phyloP scores from a whole-genome alignment of 73 alveolate species.

The Paramecium bursaria region DNA sequence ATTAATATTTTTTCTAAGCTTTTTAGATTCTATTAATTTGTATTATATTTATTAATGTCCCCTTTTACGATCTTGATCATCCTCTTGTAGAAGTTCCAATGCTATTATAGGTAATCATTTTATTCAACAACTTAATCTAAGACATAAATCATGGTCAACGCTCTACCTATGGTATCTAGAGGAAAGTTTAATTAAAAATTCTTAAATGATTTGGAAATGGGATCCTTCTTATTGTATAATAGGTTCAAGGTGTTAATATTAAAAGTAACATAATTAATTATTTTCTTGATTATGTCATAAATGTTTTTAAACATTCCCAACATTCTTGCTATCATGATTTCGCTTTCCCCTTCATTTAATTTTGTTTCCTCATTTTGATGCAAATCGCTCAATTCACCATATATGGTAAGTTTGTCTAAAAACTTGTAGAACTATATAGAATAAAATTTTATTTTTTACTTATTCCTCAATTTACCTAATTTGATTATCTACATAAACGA shows the following conservation, averaged over 20 bases:
- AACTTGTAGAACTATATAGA: conserved; percentile 38
- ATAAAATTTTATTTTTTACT: not conserved
- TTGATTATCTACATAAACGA: conserved; percentile 20
- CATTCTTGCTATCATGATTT: conserved; percentile 79
- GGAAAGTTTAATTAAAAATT: conserved; percentile 73
- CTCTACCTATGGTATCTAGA: conserved; percentile 83
- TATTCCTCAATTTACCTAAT: conserved; percentile 23
- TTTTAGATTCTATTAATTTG: conserved; percentile 75
- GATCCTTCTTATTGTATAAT: conserved; percentile 78
- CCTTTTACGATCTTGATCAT: conserved; percentile 81
- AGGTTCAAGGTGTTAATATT: conserved; percentile 79
- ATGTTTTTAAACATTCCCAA: conserved; percentile 76
- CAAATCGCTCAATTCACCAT: conserved; percentile 55
- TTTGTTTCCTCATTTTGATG: conserved; percentile 78
- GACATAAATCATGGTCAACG: conserved; percentile 73
- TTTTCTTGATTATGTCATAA: conserved; percentile 78
- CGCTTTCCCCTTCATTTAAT: conserved; percentile 76
- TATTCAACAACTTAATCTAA: conserved; percentile 85
- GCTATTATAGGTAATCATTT: conserved; percentile 79
- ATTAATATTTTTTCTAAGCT: conserved; percentile 73
- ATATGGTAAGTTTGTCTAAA: conserved; percentile 41
- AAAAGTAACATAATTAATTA: conserved; percentile 79
- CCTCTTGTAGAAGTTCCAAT: conserved; percentile 85
- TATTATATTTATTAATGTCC: conserved; percentile 78
- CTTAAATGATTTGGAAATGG: conserved; percentile 76